These are phyloP conservation scores for Debaryomyces psychrophilus DNA, from an alignment of 1,139 yeast genomes.

Conservation along the genomic window DNA sequence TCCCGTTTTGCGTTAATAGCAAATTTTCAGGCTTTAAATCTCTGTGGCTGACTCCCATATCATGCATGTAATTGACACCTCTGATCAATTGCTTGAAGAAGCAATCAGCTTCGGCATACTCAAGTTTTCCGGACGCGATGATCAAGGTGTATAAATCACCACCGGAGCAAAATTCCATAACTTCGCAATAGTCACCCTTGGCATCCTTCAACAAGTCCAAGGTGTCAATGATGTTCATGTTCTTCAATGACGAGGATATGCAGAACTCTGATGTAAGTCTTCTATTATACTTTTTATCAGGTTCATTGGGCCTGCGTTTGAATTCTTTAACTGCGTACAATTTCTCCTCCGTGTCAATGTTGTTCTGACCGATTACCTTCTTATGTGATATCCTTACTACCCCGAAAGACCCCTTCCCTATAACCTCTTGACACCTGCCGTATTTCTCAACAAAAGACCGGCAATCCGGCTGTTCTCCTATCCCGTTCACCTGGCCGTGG, in stretches of 20 bases:
- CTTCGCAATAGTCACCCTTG: conserved; percentile 92
- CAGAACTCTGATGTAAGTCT: conserved; percentile 52
- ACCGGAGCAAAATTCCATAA: conserved; percentile 95
- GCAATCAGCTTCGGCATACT: conserved; percentile 90
- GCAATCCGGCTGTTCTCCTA: conserved; percentile 30
- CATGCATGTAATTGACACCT: conserved; percentile 95
- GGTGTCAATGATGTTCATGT: conserved; percentile 71
- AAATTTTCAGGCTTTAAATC: conserved; percentile 95
- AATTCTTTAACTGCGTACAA: conserved; percentile 54
- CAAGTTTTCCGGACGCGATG: conserved; percentile 80
- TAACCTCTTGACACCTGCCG: conserved; percentile 54
- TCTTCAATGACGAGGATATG: conserved; percentile 51
- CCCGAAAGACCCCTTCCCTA: conserved; percentile 53
- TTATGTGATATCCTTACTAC: conserved; percentile 52
- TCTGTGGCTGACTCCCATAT: conserved; percentile 95
- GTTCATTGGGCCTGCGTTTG: conserved; percentile 44
- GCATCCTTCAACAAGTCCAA: conserved; percentile 87
- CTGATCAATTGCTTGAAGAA: conserved; percentile 88
- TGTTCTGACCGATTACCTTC: conserved; percentile 22
- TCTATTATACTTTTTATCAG: conserved; percentile 48
- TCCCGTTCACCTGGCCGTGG: conserved; percentile 20
- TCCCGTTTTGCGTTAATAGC: conserved; percentile 76
- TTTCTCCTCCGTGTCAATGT: conserved; percentile 30
- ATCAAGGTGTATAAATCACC: conserved; percentile 91
- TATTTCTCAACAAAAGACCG: conserved; percentile 52